Evolutionary conservation across 164 flowering plant species (phyloP).

Genomic region (Vitis amurensis): DNA sequence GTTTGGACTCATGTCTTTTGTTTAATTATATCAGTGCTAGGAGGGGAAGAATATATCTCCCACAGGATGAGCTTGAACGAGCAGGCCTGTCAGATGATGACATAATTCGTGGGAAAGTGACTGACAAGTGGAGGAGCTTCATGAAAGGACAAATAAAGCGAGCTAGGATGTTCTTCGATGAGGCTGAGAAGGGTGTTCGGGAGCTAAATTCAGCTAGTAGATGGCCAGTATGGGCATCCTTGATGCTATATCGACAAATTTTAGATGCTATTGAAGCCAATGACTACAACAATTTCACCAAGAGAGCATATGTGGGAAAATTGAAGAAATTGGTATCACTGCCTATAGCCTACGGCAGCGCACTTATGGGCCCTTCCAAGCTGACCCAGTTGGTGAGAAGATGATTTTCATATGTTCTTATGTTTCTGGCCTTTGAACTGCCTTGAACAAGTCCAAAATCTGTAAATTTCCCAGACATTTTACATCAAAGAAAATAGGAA

Average conservation of each 20-base stretch:
- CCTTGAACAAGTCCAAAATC: too few relatives aligned
- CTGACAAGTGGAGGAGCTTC: conserved; percentile 40
- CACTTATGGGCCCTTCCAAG: conserved; percentile 26
- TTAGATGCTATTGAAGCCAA: conserved; percentile 38
- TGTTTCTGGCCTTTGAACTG: too few relatives aligned
- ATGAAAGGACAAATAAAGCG: conserved; percentile 40
- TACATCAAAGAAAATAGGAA: too few relatives aligned
- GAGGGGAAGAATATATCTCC: conserved; percentile 41
- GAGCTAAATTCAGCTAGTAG: conserved; percentile 44
- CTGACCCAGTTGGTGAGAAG: conserved; percentile 1
- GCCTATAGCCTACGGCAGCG: conserved; percentile 35
- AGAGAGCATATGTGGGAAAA: conserved; percentile 39
- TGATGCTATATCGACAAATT: conserved; percentile 33
- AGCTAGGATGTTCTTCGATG: conserved; percentile 35
- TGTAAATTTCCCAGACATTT: too few relatives aligned
- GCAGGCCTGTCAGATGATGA: conserved; percentile 38
- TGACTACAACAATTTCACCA: conserved; percentile 41
- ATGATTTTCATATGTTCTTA: not conserved
- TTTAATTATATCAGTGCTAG: conserved; percentile 22
- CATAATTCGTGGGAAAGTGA: conserved; percentile 32
- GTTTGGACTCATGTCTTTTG: not conserved
- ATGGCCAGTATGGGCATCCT: conserved; percentile 52
- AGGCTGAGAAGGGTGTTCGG: conserved; percentile 48
- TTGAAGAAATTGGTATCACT: conserved; percentile 36
- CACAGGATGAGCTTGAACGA: conserved; percentile 34